Conservation (phyloP, 768 basidiomycete species). For the Amyloporia xantha region DNA sequence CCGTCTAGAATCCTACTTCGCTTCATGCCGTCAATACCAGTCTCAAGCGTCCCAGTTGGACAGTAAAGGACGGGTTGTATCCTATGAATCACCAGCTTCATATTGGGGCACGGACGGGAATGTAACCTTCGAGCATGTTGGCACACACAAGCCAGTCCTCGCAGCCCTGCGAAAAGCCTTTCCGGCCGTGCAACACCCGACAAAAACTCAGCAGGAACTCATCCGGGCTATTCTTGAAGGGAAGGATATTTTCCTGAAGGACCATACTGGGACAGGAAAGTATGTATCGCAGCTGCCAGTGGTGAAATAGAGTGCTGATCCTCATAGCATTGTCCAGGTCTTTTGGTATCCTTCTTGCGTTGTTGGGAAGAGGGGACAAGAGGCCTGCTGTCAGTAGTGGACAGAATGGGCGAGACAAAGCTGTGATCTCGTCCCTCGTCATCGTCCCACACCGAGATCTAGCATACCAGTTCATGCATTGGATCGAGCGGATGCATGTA, state of each 20-base stretch:
- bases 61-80: not conserved
- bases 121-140: not conserved
- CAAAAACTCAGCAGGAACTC: conserved; percentile 50
- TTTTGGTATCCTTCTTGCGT: conserved; percentile 60
- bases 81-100: not conserved
- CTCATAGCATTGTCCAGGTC: conserved; percentile 39
- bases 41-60: not conserved
- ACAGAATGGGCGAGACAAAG: not conserved
- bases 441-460: conserved; percentile 72
- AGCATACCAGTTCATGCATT: conserved; percentile 58
- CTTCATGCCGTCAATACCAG: not conserved
- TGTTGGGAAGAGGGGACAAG: conserved; percentile 37
- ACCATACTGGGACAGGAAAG: conserved; percentile 78
- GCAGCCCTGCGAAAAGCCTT: conserved; percentile 51
- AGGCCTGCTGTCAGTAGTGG: not conserved
- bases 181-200: conserved; percentile 52
- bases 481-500: conserved; percentile 48
- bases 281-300: conserved; percentile 28
- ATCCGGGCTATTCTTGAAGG: conserved; percentile 53
- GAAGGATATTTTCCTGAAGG: conserved; percentile 60
- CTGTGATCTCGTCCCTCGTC: conserved; percentile 46
- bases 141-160: conserved; percentile 8
- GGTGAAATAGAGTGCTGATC: not conserved
- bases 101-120: not conserved
- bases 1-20: too few species aligned